These are phyloP conservation scores for Colletotrichum tabaci DNA, from an alignment of 2,329 filamentous ascomycete genomes.

Conservation along the genomic window DNA sequence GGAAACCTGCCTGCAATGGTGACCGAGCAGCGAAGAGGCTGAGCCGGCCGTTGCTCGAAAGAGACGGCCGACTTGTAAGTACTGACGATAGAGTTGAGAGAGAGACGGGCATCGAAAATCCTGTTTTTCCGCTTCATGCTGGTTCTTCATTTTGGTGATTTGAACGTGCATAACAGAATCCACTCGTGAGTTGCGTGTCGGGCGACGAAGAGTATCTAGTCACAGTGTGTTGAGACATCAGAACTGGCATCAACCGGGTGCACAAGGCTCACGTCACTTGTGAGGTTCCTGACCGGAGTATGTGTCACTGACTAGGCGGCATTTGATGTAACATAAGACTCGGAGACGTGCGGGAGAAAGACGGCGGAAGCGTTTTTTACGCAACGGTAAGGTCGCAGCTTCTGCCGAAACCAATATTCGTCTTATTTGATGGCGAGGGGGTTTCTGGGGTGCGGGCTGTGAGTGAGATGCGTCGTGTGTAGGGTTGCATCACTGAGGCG, in stretches of 20 bases:
- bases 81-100: conserved; percentile 41
- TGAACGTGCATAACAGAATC: background rate
- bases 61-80: conserved; percentile 38
- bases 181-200: too few species aligned
- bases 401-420: background rate
- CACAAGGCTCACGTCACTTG: too few species aligned
- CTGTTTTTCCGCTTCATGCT: conserved; percentile 32
- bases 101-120: conserved; percentile 40
- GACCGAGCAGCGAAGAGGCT: conserved; percentile 29
- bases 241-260: too few species aligned
- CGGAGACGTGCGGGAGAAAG: too few species aligned
- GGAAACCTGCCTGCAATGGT: conserved; percentile 19
- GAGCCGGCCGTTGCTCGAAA: conserved; percentile 37
- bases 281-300: too few species aligned
- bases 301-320: too few species aligned
- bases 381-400: background rate
- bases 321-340: too few species aligned
- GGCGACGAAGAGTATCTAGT: too few species aligned
- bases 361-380: background rate
- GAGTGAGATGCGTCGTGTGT: background rate
- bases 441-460: background rate
- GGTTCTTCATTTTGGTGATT: background rate
- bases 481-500: background rate
- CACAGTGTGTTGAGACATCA: too few species aligned
- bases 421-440: background rate